Percentiles rank a stretch among this genome's conserved stretches.
These are phyloP conservation scores for Ceratocystis variospora DNA, from an alignment of 2,329 filamentous ascomycete genomes.

Conservation along the genomic window DNA sequence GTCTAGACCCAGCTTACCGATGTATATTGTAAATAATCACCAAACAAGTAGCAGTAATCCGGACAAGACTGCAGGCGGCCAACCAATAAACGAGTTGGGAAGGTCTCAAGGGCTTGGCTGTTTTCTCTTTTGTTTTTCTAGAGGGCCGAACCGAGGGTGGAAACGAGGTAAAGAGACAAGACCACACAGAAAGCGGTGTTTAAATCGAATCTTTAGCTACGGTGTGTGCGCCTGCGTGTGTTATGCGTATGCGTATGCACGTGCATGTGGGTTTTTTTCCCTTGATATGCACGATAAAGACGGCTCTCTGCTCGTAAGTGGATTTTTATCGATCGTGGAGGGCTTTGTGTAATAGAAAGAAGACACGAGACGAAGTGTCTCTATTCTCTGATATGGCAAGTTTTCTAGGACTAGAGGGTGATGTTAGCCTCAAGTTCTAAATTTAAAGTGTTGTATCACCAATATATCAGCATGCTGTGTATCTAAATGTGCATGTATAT, in stretches of 20 bases:
- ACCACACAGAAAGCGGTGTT: neutral
- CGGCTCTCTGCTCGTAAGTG: neutral
- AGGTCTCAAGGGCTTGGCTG: neutral
- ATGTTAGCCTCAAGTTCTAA: neutral
- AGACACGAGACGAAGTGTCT: neutral
- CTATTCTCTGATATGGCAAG: neutral
- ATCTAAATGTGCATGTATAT: neutral
- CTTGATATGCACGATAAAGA: neutral
- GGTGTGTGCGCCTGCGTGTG: neutral
- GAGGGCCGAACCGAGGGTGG: conserved; percentile 2
- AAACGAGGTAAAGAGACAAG: neutral
- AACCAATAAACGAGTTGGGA: neutral
- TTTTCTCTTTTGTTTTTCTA: neutral
- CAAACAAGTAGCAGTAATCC: neutral
- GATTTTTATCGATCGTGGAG: neutral
- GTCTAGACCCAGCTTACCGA: neutral
- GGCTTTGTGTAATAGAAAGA: neutral
- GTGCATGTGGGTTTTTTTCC: neutral
- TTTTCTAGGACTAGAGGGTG: neutral
- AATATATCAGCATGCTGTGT: neutral
- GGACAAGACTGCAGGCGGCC: neutral
- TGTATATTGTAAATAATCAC: neutral
- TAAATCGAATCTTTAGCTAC: neutral
- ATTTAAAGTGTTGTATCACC: neutral
- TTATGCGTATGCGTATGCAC: neutral